These are phyloP conservation scores for Ascodesmis nigricans DNA, from an alignment of 495 filamentous ascomycete species.

Conservation along the genomic window DNA sequence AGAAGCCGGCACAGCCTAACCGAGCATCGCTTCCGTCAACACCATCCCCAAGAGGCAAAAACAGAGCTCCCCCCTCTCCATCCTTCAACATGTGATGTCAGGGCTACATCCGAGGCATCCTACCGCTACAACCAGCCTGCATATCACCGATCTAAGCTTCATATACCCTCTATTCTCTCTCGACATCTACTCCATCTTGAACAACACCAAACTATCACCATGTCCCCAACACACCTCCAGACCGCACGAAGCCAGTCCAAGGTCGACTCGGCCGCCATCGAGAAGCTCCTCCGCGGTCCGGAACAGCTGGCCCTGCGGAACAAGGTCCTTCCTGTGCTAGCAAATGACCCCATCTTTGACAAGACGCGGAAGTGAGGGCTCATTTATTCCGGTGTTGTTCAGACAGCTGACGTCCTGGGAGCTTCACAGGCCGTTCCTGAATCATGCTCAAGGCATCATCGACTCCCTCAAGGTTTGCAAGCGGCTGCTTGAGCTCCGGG, in stretches of 20 bases:
- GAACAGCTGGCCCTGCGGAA: slow-evolving; percentile 9
- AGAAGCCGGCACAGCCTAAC: no score
- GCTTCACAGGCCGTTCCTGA: slow-evolving; percentile 12
- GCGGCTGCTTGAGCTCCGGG: slow-evolving; percentile 39
- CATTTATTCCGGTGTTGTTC: not conserved
- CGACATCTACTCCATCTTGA: no score
- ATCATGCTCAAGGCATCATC: slow-evolving; percentile 11
- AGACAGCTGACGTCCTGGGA: not conserved
- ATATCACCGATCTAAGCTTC: no score
- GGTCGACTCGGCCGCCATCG: slow-evolving; percentile 10
- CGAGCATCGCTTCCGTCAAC: no score
- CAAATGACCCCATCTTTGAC: slow-evolving; percentile 11
- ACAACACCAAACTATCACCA: no score
- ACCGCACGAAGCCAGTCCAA: slow-evolving; percentile 9
- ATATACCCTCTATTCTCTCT: no score
- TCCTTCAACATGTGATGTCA: no score
- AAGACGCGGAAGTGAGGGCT: slow-evolving; percentile 3
- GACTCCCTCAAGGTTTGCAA: slow-evolving; percentile 25
- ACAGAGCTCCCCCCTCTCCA: no score
- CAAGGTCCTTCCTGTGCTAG: slow-evolving; percentile 10
- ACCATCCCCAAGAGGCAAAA: no score
- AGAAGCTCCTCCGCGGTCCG: slow-evolving; percentile 12
- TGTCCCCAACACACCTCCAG: slow-evolving; percentile 17
- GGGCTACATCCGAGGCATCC: no score
- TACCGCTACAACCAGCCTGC: no score